phyloP scores from a whole-genome alignment of 2,329 filamentous ascomycete genomes.

The Cladosporium sp. region DNA sequence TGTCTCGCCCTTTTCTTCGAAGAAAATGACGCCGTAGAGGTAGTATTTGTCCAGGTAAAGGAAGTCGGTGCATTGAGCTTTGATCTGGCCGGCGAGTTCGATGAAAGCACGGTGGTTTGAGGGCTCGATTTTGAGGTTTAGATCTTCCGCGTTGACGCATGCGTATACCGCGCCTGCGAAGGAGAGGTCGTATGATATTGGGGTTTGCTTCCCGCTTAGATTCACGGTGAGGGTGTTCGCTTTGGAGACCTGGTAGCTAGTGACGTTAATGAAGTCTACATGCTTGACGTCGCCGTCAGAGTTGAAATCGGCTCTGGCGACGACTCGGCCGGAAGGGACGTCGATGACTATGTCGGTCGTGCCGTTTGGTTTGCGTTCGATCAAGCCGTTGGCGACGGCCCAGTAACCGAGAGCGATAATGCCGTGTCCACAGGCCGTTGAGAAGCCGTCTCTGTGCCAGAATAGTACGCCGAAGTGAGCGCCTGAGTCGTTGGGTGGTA shows the following conservation, averaged over 20 bases:
- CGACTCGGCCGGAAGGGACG: conserved; percentile 16
- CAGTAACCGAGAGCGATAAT: conserved; percentile 48
- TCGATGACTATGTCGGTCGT: conserved; percentile 12
- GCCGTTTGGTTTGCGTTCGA: neutral
- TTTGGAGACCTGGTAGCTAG: conserved; percentile 11
- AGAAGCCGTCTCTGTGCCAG: conserved; percentile 46
- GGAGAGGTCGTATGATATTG: conserved; percentile 5
- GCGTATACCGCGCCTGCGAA: conserved; percentile 14
- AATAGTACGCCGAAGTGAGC: conserved; percentile 49
- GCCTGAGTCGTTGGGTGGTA: conserved; percentile 40
- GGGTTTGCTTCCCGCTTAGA: neutral
- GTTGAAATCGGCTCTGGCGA: conserved; percentile 5
- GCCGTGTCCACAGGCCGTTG: conserved; percentile 51
- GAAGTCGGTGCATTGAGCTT: neutral
- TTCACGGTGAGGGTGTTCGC: neutral
- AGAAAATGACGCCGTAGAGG: conserved; percentile 14
- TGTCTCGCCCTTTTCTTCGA: conserved; percentile 2
- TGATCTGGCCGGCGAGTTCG: conserved; percentile 11
- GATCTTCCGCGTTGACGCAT: conserved; percentile 5
- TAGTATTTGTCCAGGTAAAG: conserved; percentile 6
- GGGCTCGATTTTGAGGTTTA: conserved; percentile 5
- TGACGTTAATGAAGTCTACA: conserved; percentile 16
- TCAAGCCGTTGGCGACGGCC: conserved; percentile 26
- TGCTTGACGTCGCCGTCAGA: neutral
- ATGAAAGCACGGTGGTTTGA: conserved; percentile 11